A percentile compares a stretch with the other conserved stretches of the same genome.
Conservation (phyloP, 2,329 filamentous ascomycete species). For the Penicillium hordei region DNA sequence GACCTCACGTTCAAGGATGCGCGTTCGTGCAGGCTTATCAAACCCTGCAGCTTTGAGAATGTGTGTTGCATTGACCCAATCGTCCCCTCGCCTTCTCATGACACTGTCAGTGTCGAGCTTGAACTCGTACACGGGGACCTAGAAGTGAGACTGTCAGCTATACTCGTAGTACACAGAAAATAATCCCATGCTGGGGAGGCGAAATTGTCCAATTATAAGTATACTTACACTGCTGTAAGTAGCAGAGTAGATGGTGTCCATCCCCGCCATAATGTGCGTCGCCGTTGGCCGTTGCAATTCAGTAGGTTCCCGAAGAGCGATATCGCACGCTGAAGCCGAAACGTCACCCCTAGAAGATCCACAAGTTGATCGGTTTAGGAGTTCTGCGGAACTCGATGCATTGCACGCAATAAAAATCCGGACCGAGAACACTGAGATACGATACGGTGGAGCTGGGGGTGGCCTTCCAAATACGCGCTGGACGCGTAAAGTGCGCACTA, state of each 20-base stretch:
- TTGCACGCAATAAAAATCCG: slow-evolving; percentile 17
- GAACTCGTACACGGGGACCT: slow-evolving; percentile 95
- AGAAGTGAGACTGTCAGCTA: slow-evolving; percentile 11
- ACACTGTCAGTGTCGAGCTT: slow-evolving; percentile 88
- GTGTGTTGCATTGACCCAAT: slow-evolving; percentile 99
- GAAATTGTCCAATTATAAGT: neutral
- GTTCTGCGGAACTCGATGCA: slow-evolving; percentile 14
- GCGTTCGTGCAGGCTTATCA: slow-evolving; percentile 91
- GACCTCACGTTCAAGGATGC: slow-evolving; percentile 93
- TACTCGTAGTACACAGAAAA: neutral
- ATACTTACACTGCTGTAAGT: slow-evolving; percentile 62
- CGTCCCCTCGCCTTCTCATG: slow-evolving; percentile 88
- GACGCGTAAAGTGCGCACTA: slow-evolving; percentile 44
- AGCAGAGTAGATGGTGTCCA: slow-evolving; percentile 58
- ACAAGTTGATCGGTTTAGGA: slow-evolving; percentile 15
- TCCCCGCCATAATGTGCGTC: slow-evolving; percentile 36
- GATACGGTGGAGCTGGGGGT: slow-evolving; percentile 31
- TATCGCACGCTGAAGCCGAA: slow-evolving; percentile 16
- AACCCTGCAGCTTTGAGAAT: slow-evolving; percentile 96
- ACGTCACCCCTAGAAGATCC: slow-evolving; percentile 12
- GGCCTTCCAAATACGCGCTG: slow-evolving; percentile 35
- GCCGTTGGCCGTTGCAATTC: slow-evolving; percentile 22
- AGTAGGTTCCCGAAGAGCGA: slow-evolving; percentile 26
- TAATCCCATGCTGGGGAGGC: neutral
- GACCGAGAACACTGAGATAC: slow-evolving; percentile 30